Base-by-base conservation (phyloP, 345 rosid genomes). In the Streptanthus diversifolius region DNA sequence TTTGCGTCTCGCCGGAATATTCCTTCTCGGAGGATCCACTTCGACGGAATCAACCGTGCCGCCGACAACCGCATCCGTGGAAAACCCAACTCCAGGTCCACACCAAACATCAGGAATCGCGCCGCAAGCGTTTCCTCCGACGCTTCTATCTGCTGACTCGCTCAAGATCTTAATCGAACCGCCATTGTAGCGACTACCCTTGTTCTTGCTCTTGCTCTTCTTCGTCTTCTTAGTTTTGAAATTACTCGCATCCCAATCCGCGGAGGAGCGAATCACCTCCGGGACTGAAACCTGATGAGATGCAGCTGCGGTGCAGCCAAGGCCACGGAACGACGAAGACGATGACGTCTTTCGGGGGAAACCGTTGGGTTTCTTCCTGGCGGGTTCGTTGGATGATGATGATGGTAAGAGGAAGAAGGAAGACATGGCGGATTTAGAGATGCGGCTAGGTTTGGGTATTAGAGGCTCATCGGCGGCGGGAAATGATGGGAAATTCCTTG, bases 31-130 rank as follows among this genome's bases (percentile, higher is more conserved):
- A 63, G 58, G 72, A 39, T 58, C 63, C 13, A 75, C 11, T 3
- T 84, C 90, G 45, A 82, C 91, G 39, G 87, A 66, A 58, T 87
- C 90, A 59, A 87, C 78, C 3, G 91, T 83, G 36, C 82, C 95
- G 32, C 48, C 18, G 22, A 73, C 68, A 63, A 85, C 91, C 19
- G 86, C 89, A 80, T 91, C 97, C 0, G 91, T 81, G 1, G 92
- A 85, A 30, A 89, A 88, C 61, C 93, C 97, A 71, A 91, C 81
- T 48, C 97, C 98, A 13, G 96, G 97, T 6, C 92, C 96, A 52
- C 97, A 93, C 96, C 98, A 90, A 3, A 87, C 96, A 74, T 88
- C 98, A 69, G 85, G 93, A 77, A 70, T 71, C 58, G 82, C 86
- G 36, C 74, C 83, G 71, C 90, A 88, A 27, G 77, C 74, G 27